Evolutionary conservation across 108 stramenopile genomes (phyloP).

Genomic region (Cylindrotheca closterium): DNA sequence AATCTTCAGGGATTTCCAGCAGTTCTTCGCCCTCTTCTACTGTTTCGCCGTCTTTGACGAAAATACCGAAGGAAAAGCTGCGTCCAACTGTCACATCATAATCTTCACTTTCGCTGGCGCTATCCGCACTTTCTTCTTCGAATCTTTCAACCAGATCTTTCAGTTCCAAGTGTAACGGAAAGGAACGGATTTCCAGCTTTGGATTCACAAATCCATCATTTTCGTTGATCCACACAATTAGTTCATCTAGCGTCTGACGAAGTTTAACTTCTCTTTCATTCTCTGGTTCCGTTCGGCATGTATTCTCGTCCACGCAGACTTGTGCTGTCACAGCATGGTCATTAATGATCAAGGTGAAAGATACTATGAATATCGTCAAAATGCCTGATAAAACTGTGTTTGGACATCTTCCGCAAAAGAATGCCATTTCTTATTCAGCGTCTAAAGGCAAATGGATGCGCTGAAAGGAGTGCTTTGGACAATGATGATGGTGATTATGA

Average conservation of each 20-base stretch:
- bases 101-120: no score
- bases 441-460: slow-evolving; percentile 7
- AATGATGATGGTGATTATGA: background rate
- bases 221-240: background rate
- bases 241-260: no score
- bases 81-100: background rate
- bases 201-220: background rate
- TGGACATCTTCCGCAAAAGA: background rate
- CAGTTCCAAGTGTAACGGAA: background rate
- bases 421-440: slow-evolving; percentile 8
- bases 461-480: background rate
- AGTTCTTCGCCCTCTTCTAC: background rate
- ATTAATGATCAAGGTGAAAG: no score
- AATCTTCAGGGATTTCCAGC: background rate
- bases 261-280: no score
- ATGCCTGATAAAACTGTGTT: no score
- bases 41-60: background rate
- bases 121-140: no score
- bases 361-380: no score
- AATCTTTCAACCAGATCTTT: no score
- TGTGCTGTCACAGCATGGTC: no score
- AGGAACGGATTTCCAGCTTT: background rate
- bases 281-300: no score
- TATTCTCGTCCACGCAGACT: no score
- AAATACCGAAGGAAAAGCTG: background rate